Percentiles rank a stretch among this genome's conserved stretches.
phyloP scores from a whole-genome alignment of 345 rosid species.

The Camelina hispida region DNA sequence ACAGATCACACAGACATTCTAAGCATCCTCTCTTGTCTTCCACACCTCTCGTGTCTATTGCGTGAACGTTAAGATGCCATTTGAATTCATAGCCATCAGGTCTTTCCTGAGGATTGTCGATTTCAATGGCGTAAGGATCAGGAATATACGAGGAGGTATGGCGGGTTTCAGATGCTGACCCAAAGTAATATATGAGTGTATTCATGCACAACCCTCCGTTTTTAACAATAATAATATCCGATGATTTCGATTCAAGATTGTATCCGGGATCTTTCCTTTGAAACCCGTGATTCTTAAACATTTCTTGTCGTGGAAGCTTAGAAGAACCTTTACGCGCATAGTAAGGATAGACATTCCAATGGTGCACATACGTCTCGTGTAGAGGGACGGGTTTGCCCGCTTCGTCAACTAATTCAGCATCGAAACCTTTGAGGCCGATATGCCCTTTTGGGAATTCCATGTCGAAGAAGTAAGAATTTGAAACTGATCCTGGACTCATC shows the following conservation, averaged over 20 bases:
- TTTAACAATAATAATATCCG: conserved; percentile 43
- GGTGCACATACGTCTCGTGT: conserved; percentile 90
- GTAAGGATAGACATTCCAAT: conserved; percentile 69
- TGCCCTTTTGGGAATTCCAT: conserved; percentile 91
- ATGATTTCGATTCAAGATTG: conserved; percentile 29
- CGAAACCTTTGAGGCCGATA: conserved; percentile 68
- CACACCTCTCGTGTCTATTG: conserved; percentile 85
- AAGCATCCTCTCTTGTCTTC: conserved; percentile 75
- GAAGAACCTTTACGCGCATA: conserved; percentile 45
- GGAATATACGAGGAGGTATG: conserved; percentile 65
- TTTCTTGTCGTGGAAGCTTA: conserved; percentile 12
- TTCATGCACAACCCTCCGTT: conserved; percentile 75
- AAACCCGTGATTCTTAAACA: conserved; percentile 32
- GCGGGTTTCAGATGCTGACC: conserved; percentile 88
- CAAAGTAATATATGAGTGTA: conserved; percentile 58
- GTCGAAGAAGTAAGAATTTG: conserved; percentile 50
- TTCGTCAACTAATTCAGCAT: conserved; percentile 74
- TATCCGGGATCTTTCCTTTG: conserved; percentile 2
- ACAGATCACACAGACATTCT: conserved; percentile 76
- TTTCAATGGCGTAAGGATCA: conserved; percentile 83
- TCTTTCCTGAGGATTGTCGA: conserved; percentile 64
- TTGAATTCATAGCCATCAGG: conserved; percentile 73
- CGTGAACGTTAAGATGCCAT: conserved; percentile 85
- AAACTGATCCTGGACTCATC: conserved; percentile 83
- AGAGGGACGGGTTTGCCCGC: conserved; percentile 71